These are phyloP conservation scores for Zygosaccharomyces lentus DNA, from an alignment of 805 yeast species.

Conservation along the genomic window DNA sequence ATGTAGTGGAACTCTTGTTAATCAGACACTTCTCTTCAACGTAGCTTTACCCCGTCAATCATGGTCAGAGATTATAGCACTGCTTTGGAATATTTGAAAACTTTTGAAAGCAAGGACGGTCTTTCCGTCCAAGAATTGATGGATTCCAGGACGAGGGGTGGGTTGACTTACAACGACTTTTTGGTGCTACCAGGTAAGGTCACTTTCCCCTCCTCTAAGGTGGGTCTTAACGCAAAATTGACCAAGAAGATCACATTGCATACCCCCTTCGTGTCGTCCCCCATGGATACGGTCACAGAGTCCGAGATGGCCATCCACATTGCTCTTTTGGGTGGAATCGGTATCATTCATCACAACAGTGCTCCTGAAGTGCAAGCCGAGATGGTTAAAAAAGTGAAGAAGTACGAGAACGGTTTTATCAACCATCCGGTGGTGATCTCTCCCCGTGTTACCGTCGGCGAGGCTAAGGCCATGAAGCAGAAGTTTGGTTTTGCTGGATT, in stretches of 20 bases:
- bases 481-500: conserved; percentile 90
- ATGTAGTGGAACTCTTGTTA: conserved; percentile 10
- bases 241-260: conserved; percentile 89
- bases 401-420: conserved; percentile 96
- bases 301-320: conserved; percentile 95
- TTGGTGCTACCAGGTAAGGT: conserved; percentile 93
- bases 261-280: conserved; percentile 95
- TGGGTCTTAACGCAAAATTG: conserved; percentile 75
- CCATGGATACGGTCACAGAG: conserved; percentile 99
- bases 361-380: conserved; percentile 96
- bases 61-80: conserved; percentile 43
- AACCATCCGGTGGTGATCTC: conserved; percentile 85
- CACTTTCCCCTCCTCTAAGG: conserved; percentile 75
- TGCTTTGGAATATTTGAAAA: conserved; percentile 64
- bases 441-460: conserved; percentile 73
- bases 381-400: conserved; percentile 96
- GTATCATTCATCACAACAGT: conserved; percentile 97
- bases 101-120: conserved; percentile 77
- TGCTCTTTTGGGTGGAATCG: conserved; percentile 98
- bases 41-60: not conserved
- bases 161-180: conserved; percentile 95
- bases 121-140: conserved; percentile 75
- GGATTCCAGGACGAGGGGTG: conserved; percentile 90
- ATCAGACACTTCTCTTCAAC: not conserved
- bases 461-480: conserved; percentile 67